phyloP scores from a whole-genome alignment of 306 rosid genomes.

The Fragaria ananassa region DNA sequence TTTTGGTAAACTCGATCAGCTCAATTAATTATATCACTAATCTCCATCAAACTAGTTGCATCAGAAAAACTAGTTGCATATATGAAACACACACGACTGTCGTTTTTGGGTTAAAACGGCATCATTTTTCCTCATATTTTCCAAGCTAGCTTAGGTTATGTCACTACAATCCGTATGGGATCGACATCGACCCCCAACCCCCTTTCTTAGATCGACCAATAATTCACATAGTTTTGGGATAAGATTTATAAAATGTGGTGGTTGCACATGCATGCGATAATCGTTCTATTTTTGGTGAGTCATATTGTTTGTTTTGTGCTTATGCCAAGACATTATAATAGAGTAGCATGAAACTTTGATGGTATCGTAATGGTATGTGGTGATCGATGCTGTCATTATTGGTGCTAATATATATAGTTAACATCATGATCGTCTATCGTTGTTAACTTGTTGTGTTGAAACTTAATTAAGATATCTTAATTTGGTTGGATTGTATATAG shows the following conservation, averaged over 20 bases:
- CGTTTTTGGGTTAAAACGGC: neutral
- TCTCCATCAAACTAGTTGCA: neutral
- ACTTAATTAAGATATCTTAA: neutral
- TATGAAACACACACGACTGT: neutral
- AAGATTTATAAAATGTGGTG: neutral
- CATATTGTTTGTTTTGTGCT: neutral
- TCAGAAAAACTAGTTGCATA: too few relatives aligned
- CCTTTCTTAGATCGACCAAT: neutral
- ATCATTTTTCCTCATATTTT: neutral
- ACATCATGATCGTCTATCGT: slow-evolving; percentile 3
- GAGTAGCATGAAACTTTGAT: neutral
- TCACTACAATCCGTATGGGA: neutral
- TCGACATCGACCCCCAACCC: neutral
- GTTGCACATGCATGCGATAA: slow-evolving; percentile 7
- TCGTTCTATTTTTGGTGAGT: neutral
- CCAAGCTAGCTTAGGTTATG: neutral
- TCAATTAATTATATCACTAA: neutral
- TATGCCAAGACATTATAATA: neutral
- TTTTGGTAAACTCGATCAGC: slow-evolving; percentile 3
- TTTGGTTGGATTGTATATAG: neutral
- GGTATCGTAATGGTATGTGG: slow-evolving; percentile 7
- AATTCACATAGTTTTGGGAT: slow-evolving; percentile 1
- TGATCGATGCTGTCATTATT: neutral
- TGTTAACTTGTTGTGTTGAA: neutral
- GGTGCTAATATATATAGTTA: neutral